phyloP scores from a whole-genome alignment of 176 grass and related monocot genomes.

The Oryza meyeriana region DNA sequence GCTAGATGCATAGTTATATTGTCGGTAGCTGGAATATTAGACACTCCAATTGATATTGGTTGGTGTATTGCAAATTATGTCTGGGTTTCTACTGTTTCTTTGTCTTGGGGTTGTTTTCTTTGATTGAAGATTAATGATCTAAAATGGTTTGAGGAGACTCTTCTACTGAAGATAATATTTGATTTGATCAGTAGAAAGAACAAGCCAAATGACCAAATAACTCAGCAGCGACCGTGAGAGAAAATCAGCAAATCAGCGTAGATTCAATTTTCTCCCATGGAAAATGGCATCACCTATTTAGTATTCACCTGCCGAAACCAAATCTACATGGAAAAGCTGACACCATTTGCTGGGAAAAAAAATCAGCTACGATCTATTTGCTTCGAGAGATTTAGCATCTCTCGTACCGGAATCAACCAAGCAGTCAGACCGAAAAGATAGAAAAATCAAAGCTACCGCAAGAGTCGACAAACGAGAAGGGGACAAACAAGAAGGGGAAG shows the following conservation, averaged over 20 bases:
- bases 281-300: background rate
- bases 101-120: too few species aligned
- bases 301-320: background rate
- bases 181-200: too few species aligned
- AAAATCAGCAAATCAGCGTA: background rate
- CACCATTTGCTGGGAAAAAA: background rate
- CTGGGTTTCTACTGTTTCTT: background rate
- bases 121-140: too few species aligned
- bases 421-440: background rate
- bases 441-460: background rate
- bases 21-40: background rate
- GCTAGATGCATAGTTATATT: background rate
- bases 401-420: background rate
- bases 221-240: background rate
- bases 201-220: too few species aligned
- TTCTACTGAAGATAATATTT: too few species aligned
- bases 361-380: background rate
- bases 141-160: too few species aligned
- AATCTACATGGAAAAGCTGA: background rate
- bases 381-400: background rate
- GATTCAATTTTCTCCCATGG: background rate
- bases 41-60: background rate
- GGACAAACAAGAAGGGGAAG: too few species aligned
- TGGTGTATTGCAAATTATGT: background rate
- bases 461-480: background rate